phyloP scores from a whole-genome alignment of 495 filamentous ascomycete genomes.

The Beverwykella pulmonaria region DNA sequence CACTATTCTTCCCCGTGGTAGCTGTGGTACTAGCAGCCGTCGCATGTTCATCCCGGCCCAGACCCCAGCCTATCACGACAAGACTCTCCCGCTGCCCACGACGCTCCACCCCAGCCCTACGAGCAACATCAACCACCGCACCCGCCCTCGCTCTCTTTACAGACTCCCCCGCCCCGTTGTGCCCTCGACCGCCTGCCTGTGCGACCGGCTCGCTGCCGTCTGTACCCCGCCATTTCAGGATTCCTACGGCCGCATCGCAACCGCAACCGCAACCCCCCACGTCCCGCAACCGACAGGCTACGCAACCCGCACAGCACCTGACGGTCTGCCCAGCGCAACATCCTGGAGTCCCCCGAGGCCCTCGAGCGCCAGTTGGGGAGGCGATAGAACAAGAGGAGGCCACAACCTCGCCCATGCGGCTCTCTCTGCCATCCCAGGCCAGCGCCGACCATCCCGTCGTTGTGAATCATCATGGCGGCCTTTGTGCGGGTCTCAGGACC shows the following conservation, averaged over 20 bases:
- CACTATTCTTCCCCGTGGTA: no score
- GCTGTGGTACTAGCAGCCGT: neutral
- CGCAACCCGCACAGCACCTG: constrained; percentile 7
- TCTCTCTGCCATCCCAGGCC: constrained; percentile 21
- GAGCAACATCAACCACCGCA: constrained; percentile 1
- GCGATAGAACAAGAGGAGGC: constrained; percentile 14
- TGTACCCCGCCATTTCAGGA: constrained; percentile 29
- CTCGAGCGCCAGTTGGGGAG: constrained; percentile 7
- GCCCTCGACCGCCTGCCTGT: constrained; percentile 6
- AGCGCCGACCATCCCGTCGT: constrained; percentile 32
- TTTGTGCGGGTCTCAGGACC: constrained; percentile 97
- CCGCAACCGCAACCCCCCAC: constrained; percentile 15
- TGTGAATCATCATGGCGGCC: constrained; percentile 66
- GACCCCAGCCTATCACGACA: constrained; percentile 21
- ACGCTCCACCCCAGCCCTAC: constrained; percentile 25
- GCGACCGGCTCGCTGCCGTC: constrained; percentile 25
- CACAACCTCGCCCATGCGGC: constrained; percentile 39
- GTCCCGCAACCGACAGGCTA: constrained; percentile 26
- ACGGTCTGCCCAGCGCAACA: constrained; percentile 9
- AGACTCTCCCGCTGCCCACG: constrained; percentile 14
- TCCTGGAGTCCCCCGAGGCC: constrained; percentile 14
- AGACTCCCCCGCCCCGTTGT: neutral
- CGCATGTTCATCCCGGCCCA: neutral
- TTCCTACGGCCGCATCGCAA: constrained; percentile 13
- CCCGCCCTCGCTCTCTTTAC: constrained; percentile 9